Base-by-base conservation (phyloP, 768 basidiomycete species). In the Pisolithus marmoratus region DNA sequence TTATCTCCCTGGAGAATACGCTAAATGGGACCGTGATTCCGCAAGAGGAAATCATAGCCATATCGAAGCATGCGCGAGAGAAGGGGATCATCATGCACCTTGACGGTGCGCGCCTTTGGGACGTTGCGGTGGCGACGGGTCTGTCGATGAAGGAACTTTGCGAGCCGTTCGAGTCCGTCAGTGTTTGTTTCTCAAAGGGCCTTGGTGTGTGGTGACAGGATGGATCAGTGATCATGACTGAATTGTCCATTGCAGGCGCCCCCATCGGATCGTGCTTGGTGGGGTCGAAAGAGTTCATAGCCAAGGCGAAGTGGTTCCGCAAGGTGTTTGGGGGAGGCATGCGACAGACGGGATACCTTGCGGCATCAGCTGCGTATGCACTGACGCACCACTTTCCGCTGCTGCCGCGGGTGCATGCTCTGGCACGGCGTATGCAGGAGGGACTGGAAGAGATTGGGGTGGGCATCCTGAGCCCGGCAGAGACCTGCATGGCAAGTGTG, bases 321-420 rank as follows among this genome's bases (percentile, higher is more conserved):
- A 98, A 97, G 73, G 75, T 92, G 22, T 94, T 97, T 59, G 95
- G 95, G 26, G 94, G 92, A 26, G 93, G 92, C 40, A 91, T 97
- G 83, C 81, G 95, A 24, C 95, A 99, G 72, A 91, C 85, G 15
- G 94, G 95, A 48, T 73, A 86, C 38, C 74, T 96, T 38, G 83
- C 87, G 5, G 92, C 84, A 8, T 82, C 82, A 7, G 92, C 90
- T 3, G 88, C 90, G 19, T 94, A 90, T 63, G 90, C 90, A 11
- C 73, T 97, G 49, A 85, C 86, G 7, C 70, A 92, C 71, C 87
- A 94, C 67, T 87, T 95, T 64, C 81, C 88, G 0, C 77, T 80
- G 51, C 75, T 98, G 34, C 73, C 78, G 8, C 73, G 67, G 4
- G 91, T 93, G 0, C 95, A 98, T 63, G 72, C 70, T 0, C 82